Evolutionary conservation across 2,329 filamentous ascomycete genomes (phyloP).

Genomic region (Fusarium sororula): DNA sequence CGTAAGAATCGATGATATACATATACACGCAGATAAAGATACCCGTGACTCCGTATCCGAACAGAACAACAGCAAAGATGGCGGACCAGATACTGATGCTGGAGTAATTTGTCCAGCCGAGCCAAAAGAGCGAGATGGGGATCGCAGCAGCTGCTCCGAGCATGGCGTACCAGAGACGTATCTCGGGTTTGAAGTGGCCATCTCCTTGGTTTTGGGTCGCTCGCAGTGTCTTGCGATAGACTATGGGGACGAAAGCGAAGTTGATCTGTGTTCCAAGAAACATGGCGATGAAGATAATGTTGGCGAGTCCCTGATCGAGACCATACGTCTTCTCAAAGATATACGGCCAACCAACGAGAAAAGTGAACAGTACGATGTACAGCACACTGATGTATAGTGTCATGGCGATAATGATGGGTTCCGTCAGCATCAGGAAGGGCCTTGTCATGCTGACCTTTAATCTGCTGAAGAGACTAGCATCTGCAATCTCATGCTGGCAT

Average conservation of each 20-base stretch:
- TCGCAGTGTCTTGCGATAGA: conserved; percentile 47
- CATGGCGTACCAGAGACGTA: conserved; percentile 54
- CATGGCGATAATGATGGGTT: conserved; percentile 54
- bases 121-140: conserved; percentile 59
- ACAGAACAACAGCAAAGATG: conserved; percentile 53
- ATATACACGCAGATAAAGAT: conserved; percentile 46
- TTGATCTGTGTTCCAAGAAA: conserved; percentile 52
- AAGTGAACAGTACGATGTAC: conserved; percentile 64
- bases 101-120: conserved; percentile 57
- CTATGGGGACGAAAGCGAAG: conserved; percentile 46
- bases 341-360: conserved; percentile 60
- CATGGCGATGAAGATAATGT: conserved; percentile 56
- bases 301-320: conserved; percentile 53
- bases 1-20: conserved; percentile 50
- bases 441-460: conserved; percentile 56
- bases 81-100: conserved; percentile 56
- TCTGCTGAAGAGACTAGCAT: conserved; percentile 60
- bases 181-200: conserved; percentile 48
- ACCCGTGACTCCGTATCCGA: conserved; percentile 54
- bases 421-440: conserved; percentile 51
- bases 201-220: conserved; percentile 15
- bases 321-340: conserved; percentile 57
- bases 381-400: conserved; percentile 61
- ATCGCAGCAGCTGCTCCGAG: conserved; percentile 52
- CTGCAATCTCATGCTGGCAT: conserved; percentile 69